phyloP scores from a whole-genome alignment of 305 asterid genomes.

The Solanum hybrid region DNA sequence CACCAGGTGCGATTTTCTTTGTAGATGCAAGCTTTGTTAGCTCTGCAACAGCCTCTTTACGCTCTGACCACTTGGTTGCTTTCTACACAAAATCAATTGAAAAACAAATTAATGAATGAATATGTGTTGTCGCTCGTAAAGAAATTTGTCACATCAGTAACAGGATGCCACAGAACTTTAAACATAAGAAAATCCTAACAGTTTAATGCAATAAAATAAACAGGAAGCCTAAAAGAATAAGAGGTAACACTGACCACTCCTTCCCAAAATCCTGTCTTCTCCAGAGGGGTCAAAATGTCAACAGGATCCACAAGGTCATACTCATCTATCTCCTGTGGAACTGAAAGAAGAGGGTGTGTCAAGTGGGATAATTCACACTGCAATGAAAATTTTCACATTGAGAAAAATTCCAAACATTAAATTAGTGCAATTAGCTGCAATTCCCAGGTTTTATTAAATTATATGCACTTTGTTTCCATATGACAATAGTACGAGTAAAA shows the following conservation, averaged over 20 bases:
- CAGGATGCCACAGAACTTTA: background rate
- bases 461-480: background rate
- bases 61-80: conserved; percentile 98
- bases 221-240: conserved; percentile 1
- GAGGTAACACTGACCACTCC: conserved; percentile 71
- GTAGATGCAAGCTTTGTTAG: conserved; percentile 96
- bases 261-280: conserved; percentile 99
- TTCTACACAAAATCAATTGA: conserved; percentile 37
- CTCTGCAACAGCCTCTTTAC: conserved; percentile 96
- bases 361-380: conserved; percentile 2
- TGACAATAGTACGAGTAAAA: background rate
- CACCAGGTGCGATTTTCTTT: conserved; percentile 93
- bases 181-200: background rate
- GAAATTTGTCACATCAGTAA: conserved; percentile 1
- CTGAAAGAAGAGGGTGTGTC: conserved; percentile 41
- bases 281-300: conserved; percentile 87
- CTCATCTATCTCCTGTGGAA: conserved; percentile 92
- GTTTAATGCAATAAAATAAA: background rate
- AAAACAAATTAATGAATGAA: background rate
- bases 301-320: conserved; percentile 98
- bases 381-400: background rate
- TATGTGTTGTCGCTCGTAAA: conserved; percentile 5
- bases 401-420: background rate
- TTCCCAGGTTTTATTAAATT: background rate
- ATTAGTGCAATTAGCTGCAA: background rate